Base-by-base conservation (phyloP, 352 stramenopile species). In the Phytophthora macrochlamydospora region DNA sequence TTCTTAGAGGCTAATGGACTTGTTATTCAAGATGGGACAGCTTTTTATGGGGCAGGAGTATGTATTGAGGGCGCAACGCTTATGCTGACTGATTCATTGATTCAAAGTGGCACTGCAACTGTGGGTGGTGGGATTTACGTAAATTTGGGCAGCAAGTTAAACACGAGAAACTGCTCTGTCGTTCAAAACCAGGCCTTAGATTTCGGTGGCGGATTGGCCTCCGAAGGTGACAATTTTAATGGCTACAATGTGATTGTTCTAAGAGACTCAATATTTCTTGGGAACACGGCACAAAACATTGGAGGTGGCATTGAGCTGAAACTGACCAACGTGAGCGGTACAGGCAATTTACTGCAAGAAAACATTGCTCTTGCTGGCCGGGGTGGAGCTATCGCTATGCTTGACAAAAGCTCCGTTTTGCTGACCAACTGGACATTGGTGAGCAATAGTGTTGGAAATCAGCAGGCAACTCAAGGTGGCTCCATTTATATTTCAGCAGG, bases 361-460 rank as follows among this genome's bases (percentile, higher is more conserved):
- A 83, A 79, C 43, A 40, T 45, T 7, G 61, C 62, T 18, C 48
- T 57, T 9, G 30, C 48, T n/a, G 55, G 53, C 30, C 67, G 61
- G 4, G 77, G 75, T 13, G 77, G 77, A 7, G 77, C 49, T 1
- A 46, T 85, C 2, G 65, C 72, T n/a, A 53, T 68, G 6, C 32
- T 78, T 29, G 68, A 53, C 3, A 52, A 64, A 28, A 50, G 65
- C 4, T 59, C 29, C 0, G 48, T 80, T 6, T 37, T 48, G 0
- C 46, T 80, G 13, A 43, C 7, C 9, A 57, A 71, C 35, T 82
- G 67, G 67, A n/a, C 61, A n/a, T 76, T 85, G 7, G 38, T 65
- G 30, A 72, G 81, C 43, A 85, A 85, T 48, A 81, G 60, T 2
- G 52, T 82, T 11, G 51, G 67, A 24, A 46, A 61, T 3, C 68